phyloP scores from a whole-genome alignment of 2,329 filamentous ascomycete genomes.

The Atkinsonella texensis region DNA sequence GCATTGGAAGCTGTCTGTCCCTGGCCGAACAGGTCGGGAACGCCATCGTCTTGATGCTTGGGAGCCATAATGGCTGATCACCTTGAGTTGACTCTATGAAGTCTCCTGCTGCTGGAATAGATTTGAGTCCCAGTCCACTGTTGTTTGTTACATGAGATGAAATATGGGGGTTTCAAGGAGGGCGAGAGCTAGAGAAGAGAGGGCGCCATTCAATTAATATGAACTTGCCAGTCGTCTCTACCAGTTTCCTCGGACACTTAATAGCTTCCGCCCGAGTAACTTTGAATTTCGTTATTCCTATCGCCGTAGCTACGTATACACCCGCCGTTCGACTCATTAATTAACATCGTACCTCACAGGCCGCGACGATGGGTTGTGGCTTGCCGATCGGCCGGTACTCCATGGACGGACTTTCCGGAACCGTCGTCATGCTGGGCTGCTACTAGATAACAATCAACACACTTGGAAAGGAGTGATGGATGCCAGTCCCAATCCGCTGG shows the following conservation, averaged over 20 bases:
- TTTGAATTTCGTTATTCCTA: not conserved
- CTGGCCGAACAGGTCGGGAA: not conserved
- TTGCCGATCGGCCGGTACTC: not conserved
- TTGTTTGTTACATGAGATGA: not conserved
- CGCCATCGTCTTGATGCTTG: not conserved
- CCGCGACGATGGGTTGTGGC: not conserved
- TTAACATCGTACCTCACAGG: not conserved
- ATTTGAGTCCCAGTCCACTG: not conserved
- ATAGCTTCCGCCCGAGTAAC: not conserved
- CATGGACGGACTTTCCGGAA: conserved; percentile 1
- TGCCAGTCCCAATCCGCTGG: not conserved
- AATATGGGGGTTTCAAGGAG: not conserved
- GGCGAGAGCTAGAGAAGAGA: not conserved
- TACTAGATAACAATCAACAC: not conserved
- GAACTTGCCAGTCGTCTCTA: not conserved
- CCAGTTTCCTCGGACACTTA: not conserved
- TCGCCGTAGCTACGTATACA: not conserved
- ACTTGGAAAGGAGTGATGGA: not conserved
- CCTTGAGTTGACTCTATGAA: not conserved
- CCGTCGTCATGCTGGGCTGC: not conserved
- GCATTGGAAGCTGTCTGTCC: not conserved
- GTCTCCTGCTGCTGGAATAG: not conserved
- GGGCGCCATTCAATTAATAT: not conserved
- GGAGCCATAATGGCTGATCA: not conserved
- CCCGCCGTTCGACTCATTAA: not conserved